Conservation (phyloP, 805 yeast genomes). For the Saccharomycopsis olivae region DNA sequence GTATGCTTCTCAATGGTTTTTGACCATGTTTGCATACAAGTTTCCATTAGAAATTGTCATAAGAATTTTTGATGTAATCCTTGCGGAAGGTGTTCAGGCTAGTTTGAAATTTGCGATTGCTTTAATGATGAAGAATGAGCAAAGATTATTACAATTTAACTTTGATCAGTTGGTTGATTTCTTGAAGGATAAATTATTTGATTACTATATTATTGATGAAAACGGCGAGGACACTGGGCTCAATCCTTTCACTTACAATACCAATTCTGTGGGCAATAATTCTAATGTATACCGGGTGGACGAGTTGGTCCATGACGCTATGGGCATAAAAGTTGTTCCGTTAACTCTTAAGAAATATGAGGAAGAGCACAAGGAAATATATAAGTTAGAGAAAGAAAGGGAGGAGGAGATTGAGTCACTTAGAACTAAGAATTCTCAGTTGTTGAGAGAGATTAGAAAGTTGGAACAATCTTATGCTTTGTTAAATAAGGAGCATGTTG, state of each 20-base stretch:
- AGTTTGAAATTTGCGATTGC: constrained; percentile 76
- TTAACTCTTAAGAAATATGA: constrained; percentile 58
- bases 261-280: constrained; percentile 16
- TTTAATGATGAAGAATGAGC: constrained; percentile 60
- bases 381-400: constrained; percentile 53
- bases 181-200: constrained; percentile 72
- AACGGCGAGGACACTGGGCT: constrained; percentile 6
- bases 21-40: constrained; percentile 89
- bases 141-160: constrained; percentile 43
- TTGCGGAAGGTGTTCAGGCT: constrained; percentile 87
- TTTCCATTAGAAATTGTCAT: constrained; percentile 85
- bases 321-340: constrained; percentile 64
- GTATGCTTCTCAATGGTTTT: constrained; percentile 98
- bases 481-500: constrained; percentile 74
- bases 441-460: constrained; percentile 62
- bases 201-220: constrained; percentile 41
- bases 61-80: constrained; percentile 76
- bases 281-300: constrained; percentile 47
- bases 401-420: constrained; percentile 50
- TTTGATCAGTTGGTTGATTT: constrained; percentile 73
- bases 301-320: constrained; percentile 68
- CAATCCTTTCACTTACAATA: constrained; percentile 18
- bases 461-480: constrained; percentile 60
- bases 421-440: constrained; percentile 54
- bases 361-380: constrained; percentile 65